Evolutionary conservation across 306 rosid genomes (phyloP).

Genomic region (Begonia masoniana): DNA sequence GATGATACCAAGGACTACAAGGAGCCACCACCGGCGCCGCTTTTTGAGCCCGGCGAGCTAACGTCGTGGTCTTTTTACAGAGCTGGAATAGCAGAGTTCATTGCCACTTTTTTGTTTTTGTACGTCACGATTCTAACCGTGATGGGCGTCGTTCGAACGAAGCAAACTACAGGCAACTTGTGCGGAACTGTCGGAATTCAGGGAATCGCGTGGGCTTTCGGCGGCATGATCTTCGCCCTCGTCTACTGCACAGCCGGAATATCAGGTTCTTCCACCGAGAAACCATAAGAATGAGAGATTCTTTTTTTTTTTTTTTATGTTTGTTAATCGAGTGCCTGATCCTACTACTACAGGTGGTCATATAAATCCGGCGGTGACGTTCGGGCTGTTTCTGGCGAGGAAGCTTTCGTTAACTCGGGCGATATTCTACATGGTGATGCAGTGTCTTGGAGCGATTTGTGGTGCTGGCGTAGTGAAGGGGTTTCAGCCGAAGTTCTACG

Average conservation of each 20-base stretch:
- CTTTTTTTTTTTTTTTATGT: background rate
- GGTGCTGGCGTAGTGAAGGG: constrained; percentile 51
- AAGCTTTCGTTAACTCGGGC: constrained; percentile 80
- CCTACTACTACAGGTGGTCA: constrained; percentile 25
- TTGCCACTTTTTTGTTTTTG: constrained; percentile 43
- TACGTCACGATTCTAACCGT: constrained; percentile 43
- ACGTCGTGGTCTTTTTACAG: constrained; percentile 67
- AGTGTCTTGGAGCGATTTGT: constrained; percentile 61
- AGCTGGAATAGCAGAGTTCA: constrained; percentile 48
- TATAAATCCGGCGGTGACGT: constrained; percentile 55
- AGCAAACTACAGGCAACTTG: constrained; percentile 1
- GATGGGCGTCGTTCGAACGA: constrained; percentile 25
- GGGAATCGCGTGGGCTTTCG: constrained; percentile 80
- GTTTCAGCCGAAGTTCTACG: constrained; percentile 8
- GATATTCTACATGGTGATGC: constrained; percentile 77
- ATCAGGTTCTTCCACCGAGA: constrained; percentile 34
- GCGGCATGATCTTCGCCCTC: constrained; percentile 89
- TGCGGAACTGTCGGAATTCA: constrained; percentile 53
- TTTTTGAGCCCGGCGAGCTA: constrained; percentile 66
- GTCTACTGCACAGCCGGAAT: constrained; percentile 95
- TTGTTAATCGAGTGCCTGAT: background rate
- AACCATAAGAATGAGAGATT: background rate
- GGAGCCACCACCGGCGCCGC: constrained; percentile 52
- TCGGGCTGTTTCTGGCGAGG: constrained; percentile 74
- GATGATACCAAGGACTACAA: constrained; percentile 63